Conservation (phyloP, 192 early-diverging fungal species). For the Coemansia asiatica region DNA sequence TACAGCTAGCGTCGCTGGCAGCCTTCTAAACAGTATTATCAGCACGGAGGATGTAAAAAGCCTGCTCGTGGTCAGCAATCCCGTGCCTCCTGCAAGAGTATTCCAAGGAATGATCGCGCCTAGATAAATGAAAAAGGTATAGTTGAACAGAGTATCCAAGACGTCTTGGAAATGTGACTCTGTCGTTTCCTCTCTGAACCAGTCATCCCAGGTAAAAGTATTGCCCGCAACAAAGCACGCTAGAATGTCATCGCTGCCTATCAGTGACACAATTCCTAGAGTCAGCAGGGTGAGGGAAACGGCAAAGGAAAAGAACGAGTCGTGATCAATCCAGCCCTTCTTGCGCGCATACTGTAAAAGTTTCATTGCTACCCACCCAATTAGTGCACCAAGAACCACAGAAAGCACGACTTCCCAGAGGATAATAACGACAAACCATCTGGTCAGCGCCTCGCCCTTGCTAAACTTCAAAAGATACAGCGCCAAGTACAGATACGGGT, state of each 20-base stretch:
- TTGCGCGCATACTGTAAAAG: conserved; percentile 64
- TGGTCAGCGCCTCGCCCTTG: conserved; percentile 60
- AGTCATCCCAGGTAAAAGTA: conserved; percentile 81
- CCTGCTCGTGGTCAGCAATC: conserved; percentile 62
- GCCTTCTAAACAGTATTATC: conserved; percentile 67
- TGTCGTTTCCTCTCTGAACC: conserved; percentile 78
- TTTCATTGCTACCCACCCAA: conserved; percentile 68
- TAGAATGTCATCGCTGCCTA: conserved; percentile 71
- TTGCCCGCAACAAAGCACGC: conserved; percentile 74
- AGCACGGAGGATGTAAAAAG: conserved; percentile 63
- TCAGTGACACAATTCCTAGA: conserved; percentile 63
- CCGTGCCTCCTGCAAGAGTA: conserved; percentile 52
- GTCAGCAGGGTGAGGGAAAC: conserved; percentile 71
- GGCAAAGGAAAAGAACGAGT: conserved; percentile 75
- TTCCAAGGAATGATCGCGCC: conserved; percentile 71
- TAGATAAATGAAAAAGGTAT: conserved; percentile 82
- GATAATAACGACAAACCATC: conserved; percentile 71
- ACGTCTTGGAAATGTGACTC: conserved; percentile 87
- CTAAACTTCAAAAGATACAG: conserved; percentile 60
- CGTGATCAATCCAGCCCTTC: conserved; percentile 77
- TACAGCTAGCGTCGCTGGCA: conserved; percentile 66
- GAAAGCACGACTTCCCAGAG: conserved; percentile 75
- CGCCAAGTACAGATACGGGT: conserved; percentile 73
- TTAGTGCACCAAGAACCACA: conserved; percentile 64
- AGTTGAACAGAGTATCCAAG: conserved; percentile 83